Evolutionary conservation across 495 filamentous ascomycete species (phyloP).

Genomic region (Hyaloscypha bicolor): DNA sequence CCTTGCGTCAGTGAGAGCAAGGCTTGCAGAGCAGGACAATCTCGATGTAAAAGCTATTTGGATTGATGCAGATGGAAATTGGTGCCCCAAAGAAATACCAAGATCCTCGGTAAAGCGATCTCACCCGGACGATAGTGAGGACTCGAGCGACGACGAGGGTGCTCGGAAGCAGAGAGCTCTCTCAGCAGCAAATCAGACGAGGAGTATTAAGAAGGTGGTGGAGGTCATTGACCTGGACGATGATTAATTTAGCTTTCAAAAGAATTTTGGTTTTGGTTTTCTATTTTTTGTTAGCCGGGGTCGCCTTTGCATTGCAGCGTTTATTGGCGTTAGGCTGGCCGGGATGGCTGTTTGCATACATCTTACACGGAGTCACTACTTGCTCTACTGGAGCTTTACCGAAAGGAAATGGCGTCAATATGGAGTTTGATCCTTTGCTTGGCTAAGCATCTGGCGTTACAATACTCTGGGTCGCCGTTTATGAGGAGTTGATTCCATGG

Average conservation of each 20-base stretch:
- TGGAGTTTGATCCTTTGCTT: constrained; percentile 3
- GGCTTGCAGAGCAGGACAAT: constrained; percentile 45
- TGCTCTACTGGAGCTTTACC: neutral
- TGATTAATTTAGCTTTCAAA: neutral
- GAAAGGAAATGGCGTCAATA: constrained; percentile 2
- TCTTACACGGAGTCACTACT: neutral
- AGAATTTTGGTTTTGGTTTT: neutral
- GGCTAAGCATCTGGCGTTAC: constrained; percentile 9
- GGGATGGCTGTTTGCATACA: constrained; percentile 10
- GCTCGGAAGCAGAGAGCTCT: constrained; percentile 9
- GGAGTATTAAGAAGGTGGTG: constrained; percentile 10
- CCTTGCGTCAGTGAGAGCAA: constrained; percentile 56
- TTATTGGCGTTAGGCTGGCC: neutral
- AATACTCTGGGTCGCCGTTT: neutral
- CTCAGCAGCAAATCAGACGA: neutral
- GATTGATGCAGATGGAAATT: constrained; percentile 59
- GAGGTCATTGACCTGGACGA: constrained; percentile 32
- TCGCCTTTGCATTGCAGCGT: neutral
- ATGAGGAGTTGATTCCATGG: neutral
- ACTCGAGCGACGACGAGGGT: constrained; percentile 21
- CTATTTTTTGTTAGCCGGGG: neutral
- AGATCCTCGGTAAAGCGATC: constrained; percentile 17
- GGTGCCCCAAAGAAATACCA: constrained; percentile 43
- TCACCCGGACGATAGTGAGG: constrained; percentile 23
- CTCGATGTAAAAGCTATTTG: constrained; percentile 58